Conservation (phyloP, 202 grass and related monocot species). For the Dendrocalamus latiflorus region DNA sequence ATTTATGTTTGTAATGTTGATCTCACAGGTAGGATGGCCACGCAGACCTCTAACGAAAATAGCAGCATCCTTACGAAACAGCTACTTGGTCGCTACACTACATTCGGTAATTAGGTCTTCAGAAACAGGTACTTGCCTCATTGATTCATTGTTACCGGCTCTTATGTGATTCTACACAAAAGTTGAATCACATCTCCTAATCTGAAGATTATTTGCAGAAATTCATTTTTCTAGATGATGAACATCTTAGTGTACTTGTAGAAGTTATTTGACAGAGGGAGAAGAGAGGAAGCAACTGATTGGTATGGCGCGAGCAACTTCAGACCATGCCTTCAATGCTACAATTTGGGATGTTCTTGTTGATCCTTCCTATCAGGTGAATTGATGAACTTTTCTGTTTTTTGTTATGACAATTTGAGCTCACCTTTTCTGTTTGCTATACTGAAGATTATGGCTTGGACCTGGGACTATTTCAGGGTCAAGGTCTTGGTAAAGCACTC, state of each 20-base stretch:
- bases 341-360: constrained; percentile 98
- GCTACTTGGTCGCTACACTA: constrained; percentile 83
- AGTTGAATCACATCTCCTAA: constrained; percentile 22
- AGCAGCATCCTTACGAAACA: constrained; percentile 87
- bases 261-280: constrained; percentile 98
- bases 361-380: constrained; percentile 93
- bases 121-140: constrained; percentile 34
- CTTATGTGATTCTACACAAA: background rate
- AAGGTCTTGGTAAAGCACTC: constrained; percentile 92
- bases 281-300: constrained; percentile 73
- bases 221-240: constrained; percentile 72
- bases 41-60: constrained; percentile 89
- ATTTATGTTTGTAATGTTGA: constrained; percentile 20
- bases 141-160: constrained; percentile 2
- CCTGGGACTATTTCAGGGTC: constrained; percentile 55
- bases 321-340: constrained; percentile 97
- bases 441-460: too few relatives aligned
- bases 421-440: background rate
- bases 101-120: constrained; percentile 63
- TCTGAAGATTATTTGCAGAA: constrained; percentile 45
- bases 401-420: background rate
- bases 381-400: background rate
- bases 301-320: constrained; percentile 95
- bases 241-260: constrained; percentile 92
- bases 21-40: constrained; percentile 90